Base-by-base conservation (phyloP, 805 yeast genomes). In the Kodamaea hsintzibuensis region DNA sequence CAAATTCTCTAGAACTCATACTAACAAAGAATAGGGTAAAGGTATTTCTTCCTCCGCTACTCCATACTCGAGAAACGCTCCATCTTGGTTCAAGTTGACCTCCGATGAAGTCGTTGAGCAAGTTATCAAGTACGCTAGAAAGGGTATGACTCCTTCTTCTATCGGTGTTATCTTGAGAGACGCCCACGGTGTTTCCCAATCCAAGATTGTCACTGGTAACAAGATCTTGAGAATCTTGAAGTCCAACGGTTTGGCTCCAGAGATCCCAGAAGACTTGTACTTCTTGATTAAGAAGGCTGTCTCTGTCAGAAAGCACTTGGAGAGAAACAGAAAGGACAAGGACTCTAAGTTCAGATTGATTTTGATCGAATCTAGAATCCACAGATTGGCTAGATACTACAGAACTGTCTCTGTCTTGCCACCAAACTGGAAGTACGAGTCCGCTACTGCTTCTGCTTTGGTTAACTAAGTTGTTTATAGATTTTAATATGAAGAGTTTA, bases 361-460 rank as follows among this genome's bases (percentile, higher is more conserved):
- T 95, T 88, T 95, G 81, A 92, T 95, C 80, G 99, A 95, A 85
- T 93, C 98, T 66, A 92, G 99, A 91, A 95, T 95, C 85, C 99
- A 95, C 96, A 93, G 99, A 88, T 89, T 95, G 78, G 97, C 99
- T 70, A 90, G 99, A 85, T 95, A 95, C 96, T 95, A 95, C 97
- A 93, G 97, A 91, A 90, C 97, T 72, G 97, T 91, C 72, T 84
- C 96, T 75, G 98, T 95, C 73, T 88, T 95, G 77, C 99, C 99
- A 72, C 98, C 99, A 79, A 92, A 89, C 95, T 95, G 99, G 99
- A 95, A 95, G 85, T 95, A 89, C 96, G 99, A 95, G 86, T 93
- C 99, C 69, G 97, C 99, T 77, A 95, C 99, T 76, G 99, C 99
- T 77, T 95, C 99, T 73, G 96, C 99, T 81, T 87, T 95, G 82